Percentiles rank a stretch among this genome's conserved stretches.
Conservation (phyloP, 768 basidiomycete genomes). For the Agrocybe chaxingu region DNA sequence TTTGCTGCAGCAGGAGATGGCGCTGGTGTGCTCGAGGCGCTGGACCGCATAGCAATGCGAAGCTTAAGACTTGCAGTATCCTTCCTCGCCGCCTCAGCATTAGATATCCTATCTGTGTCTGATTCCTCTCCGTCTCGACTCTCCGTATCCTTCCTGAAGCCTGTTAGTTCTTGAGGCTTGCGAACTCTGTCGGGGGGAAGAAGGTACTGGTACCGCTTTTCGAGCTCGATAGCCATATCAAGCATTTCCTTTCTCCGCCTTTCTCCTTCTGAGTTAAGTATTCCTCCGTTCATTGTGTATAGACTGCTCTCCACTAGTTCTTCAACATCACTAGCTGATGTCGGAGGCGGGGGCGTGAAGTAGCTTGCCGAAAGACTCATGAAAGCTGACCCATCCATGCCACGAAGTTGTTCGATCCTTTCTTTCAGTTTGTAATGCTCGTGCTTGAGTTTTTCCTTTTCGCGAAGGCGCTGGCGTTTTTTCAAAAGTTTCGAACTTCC, state of each 20-base stretch:
- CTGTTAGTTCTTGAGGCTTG: constrained; percentile 29
- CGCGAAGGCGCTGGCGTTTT: constrained; percentile 81
- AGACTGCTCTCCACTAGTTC: constrained; percentile 22
- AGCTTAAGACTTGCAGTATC: constrained; percentile 34
- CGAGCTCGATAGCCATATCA: constrained; percentile 58
- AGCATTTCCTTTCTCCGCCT: constrained; percentile 73
- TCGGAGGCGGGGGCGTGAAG: constrained; percentile 42
- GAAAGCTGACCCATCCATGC: constrained; percentile 72
- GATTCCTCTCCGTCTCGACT: constrained; percentile 17
- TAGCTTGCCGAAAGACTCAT: constrained; percentile 55
- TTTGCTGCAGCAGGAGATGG: constrained; percentile 22
- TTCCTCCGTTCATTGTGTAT: constrained; percentile 32
- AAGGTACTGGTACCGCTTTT: constrained; percentile 72
- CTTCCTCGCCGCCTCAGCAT: constrained; percentile 15
- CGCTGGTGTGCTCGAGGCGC: constrained; percentile 19
- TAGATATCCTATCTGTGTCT: constrained; percentile 13
- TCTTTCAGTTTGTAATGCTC: constrained; percentile 91
- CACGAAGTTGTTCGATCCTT: constrained; percentile 77
- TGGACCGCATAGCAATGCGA: constrained; percentile 21
- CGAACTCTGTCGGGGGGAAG: constrained; percentile 61
- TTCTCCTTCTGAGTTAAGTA: constrained; percentile 60
- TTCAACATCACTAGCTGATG: constrained; percentile 21
- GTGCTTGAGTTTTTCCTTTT: constrained; percentile 89
- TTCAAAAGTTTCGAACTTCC: constrained; percentile 84
- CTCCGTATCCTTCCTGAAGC: constrained; percentile 6